These are phyloP conservation scores for Sugiyamaella castrensis DNA, from an alignment of 1,139 yeast species.

Conservation along the genomic window DNA sequence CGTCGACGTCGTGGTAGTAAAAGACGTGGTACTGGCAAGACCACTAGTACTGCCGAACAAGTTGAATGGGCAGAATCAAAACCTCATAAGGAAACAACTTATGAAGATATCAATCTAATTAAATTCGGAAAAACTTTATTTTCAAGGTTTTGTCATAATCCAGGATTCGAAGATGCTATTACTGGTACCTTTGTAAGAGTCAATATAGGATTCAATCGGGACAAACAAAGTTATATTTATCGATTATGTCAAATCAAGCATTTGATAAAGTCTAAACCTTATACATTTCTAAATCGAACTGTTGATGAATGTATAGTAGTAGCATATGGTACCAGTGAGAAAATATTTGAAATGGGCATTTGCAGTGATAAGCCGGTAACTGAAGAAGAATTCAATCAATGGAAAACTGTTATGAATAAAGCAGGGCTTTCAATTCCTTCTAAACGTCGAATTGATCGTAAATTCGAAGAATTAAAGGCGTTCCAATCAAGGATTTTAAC, in stretches of 20 bases:
- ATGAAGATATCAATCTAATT: conserved; percentile 64
- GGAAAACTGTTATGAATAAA: conserved; percentile 57
- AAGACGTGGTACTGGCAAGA: background rate
- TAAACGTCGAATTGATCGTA: conserved; percentile 61
- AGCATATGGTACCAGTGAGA: conserved; percentile 66
- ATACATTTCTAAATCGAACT: conserved; percentile 43
- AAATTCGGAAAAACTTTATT: conserved; percentile 76
- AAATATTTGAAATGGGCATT: conserved; percentile 69
- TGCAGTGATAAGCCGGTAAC: conserved; percentile 76
- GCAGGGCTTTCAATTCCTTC: conserved; percentile 63
- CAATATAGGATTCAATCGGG: conserved; percentile 68
- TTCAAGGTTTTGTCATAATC: conserved; percentile 74
- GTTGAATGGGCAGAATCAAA: conserved; percentile 53
- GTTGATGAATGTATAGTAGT: conserved; percentile 46
- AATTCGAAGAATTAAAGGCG: conserved; percentile 55
- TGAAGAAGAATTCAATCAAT: conserved; percentile 69
- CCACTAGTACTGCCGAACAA: conserved; percentile 33
- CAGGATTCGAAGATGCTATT: conserved; percentile 67
- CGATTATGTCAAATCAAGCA: conserved; percentile 80
- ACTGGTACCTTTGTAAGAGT: conserved; percentile 78
- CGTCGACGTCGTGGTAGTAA: conserved; percentile 25
- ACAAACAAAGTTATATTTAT: conserved; percentile 64
- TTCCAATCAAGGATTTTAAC: conserved; percentile 67
- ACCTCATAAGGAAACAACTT: conserved; percentile 40
- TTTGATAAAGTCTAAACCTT: conserved; percentile 59